Base-by-base conservation (phyloP, 176 grass and related monocot species). In the Ensete ventricosum region DNA sequence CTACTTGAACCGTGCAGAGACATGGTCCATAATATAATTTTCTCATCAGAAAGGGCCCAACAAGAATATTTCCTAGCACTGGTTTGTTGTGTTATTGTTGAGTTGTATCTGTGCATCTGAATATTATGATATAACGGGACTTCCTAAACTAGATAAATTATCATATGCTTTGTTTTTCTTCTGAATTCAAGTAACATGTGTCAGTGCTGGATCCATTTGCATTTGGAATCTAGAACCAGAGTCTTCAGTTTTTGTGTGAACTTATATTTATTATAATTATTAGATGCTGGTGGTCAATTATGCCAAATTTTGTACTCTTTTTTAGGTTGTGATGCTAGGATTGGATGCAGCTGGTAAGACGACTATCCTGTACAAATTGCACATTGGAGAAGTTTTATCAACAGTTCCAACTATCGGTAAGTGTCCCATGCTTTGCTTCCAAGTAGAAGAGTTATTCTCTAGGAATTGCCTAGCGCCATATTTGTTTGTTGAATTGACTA, bases 281-380 rank as follows among this genome's bases (percentile, higher is more conserved):
- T 34, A 3, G 14, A 10, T 29, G 24, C 25, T 67, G 34, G 34
- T 43, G 34, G 34, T 43, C 34, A 43, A 43, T 57, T 4, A 57
- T 57, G 55, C 13, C 55, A 57, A 19, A 60, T 20, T n/a, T 8
- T 60, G 9, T 69, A 50, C 14, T 49, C 11, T 49, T 17, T 69
- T 69, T 11, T 11, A 69, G 27, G 67, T 69, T 20, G 67, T 23
- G 12, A 69, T 50, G 67, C 43, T 50, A 50, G 67, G 67, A 69
- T n/a, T 69, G 43, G 67, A 69, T 50, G 67, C 67, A 69, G 67
- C 67, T 50, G 67, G 67, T 69, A 69, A 69, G 67, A 69, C 67
- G n/a, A 69, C 67, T 50, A 69, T 69, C 8, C 11, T 69, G 34
- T 69, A 69, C 67, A 69, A 69, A 4, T 50, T 69, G 67, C 34